phyloP scores from a whole-genome alignment of 495 filamentous ascomycete genomes.

The Podospora didyma region DNA sequence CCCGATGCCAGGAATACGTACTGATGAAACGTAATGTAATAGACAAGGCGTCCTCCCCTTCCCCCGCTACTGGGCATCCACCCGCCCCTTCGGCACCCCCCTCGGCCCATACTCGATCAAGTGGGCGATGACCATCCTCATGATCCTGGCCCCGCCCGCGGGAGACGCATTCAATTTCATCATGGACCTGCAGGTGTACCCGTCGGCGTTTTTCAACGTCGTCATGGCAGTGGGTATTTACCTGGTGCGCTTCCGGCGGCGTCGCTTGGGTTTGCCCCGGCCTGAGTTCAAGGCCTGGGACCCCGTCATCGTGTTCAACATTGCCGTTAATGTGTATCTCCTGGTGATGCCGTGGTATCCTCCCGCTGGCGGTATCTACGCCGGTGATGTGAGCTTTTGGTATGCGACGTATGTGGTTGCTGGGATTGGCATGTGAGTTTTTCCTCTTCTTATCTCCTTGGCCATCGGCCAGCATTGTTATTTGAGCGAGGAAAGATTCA shows the following conservation, averaged over 20 bases:
- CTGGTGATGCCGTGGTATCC: conserved; percentile 66
- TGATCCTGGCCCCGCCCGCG: conserved; percentile 63
- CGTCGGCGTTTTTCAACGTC: conserved; percentile 50
- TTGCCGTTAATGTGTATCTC: conserved; percentile 52
- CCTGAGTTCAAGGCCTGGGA: conserved; percentile 54
- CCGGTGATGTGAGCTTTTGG: conserved; percentile 63
- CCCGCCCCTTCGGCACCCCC: conserved; percentile 59
- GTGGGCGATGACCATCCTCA: conserved; percentile 55
- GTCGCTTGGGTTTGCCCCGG: conserved; percentile 36
- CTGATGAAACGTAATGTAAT: neutral
- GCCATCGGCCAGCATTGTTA: too few species aligned
- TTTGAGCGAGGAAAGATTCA: neutral
- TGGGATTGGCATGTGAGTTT: conserved; percentile 53
- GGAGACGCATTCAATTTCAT: conserved; percentile 68
- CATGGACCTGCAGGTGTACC: conserved; percentile 52
- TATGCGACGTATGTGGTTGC: conserved; percentile 59
- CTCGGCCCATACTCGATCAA: conserved; percentile 56
- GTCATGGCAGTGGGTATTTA: conserved; percentile 52
- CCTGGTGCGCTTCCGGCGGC: conserved; percentile 48
- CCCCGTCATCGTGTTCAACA: conserved; percentile 48
- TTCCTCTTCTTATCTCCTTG: neutral
- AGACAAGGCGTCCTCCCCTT: conserved; percentile 65
- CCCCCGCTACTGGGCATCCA: conserved; percentile 60
- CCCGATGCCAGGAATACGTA: neutral
- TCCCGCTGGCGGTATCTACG: conserved; percentile 49